Evolutionary conservation across 2,329 filamentous ascomycete species (phyloP).

Genomic region (Sporothrix pseudoabietina): DNA sequence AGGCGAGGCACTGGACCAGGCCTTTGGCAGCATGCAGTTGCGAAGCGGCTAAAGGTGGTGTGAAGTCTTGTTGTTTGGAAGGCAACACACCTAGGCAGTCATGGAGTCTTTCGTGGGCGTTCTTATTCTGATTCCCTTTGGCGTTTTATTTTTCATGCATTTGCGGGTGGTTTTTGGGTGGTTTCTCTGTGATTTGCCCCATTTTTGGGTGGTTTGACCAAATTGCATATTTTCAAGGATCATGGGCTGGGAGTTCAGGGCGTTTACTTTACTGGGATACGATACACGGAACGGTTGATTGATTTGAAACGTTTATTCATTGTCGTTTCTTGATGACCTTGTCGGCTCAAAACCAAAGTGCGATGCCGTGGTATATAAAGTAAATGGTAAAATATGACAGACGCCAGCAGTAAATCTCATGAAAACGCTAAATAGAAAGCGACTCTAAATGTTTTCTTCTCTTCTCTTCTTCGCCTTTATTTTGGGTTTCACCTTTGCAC

Average conservation of each 20-base stretch:
- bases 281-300: not conserved
- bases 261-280: not conserved
- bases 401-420: not conserved
- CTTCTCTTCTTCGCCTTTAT: not conserved
- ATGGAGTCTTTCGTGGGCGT: too few relatives aligned
- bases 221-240: not conserved
- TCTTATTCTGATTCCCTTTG: not conserved
- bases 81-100: too few relatives aligned
- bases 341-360: not conserved
- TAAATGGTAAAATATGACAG: not conserved
- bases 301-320: not conserved
- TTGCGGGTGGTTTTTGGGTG: not conserved
- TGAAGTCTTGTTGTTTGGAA: not conserved
- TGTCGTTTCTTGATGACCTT: not conserved
- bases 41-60: not conserved
- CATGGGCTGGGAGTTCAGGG: not conserved
- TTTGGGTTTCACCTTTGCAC: not conserved
- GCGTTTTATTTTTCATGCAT: not conserved
- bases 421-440: not conserved
- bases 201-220: not conserved
- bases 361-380: not conserved
- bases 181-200: not conserved
- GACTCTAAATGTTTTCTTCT: not conserved
- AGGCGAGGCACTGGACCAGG: conserved; percentile 33
- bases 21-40: conserved; percentile 32